phyloP scores from a whole-genome alignment of 208 protist genomes.

The Crithidia sp. region DNA sequence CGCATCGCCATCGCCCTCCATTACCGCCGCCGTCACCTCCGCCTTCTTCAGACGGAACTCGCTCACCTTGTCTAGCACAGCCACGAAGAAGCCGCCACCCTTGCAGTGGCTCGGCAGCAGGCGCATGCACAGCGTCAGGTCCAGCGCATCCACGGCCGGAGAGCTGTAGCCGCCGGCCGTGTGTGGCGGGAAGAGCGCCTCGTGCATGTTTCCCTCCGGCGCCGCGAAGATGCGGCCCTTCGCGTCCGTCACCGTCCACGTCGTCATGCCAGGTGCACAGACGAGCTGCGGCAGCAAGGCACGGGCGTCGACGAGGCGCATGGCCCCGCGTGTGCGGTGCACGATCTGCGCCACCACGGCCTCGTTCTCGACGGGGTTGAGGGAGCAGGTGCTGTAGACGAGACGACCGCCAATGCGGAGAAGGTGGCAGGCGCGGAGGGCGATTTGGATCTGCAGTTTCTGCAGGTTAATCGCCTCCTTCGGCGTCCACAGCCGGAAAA shows the following conservation, averaged over 20 bases:
- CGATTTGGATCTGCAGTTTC: constrained; percentile 89
- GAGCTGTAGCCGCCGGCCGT: constrained; percentile 72
- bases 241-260: constrained; percentile 84
- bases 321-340: constrained; percentile 70
- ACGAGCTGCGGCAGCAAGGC: constrained; percentile 75
- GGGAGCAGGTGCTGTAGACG: constrained; percentile 97
- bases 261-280: constrained; percentile 74
- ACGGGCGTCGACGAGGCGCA: constrained; percentile 91
- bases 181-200: constrained; percentile 75
- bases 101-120: constrained; percentile 95
- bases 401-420: constrained; percentile 84
- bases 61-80: constrained; percentile 91
- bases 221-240: constrained; percentile 53
- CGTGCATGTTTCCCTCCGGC: constrained; percentile 67
- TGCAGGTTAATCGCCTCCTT: constrained; percentile 75
- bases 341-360: constrained; percentile 94
- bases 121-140: constrained; percentile 92
- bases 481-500: constrained; percentile 87
- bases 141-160: constrained; percentile 50
- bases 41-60: constrained; percentile 58
- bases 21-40: constrained; percentile 24
- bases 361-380: constrained; percentile 97
- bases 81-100: constrained; percentile 98
- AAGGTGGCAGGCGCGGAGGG: constrained; percentile 77
- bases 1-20: neutral